A percentile compares a stretch with the other conserved stretches of the same genome.
Evolutionary conservation across 2,329 filamentous ascomycete species (phyloP).

Genomic region (Alternaria consortialis): DNA sequence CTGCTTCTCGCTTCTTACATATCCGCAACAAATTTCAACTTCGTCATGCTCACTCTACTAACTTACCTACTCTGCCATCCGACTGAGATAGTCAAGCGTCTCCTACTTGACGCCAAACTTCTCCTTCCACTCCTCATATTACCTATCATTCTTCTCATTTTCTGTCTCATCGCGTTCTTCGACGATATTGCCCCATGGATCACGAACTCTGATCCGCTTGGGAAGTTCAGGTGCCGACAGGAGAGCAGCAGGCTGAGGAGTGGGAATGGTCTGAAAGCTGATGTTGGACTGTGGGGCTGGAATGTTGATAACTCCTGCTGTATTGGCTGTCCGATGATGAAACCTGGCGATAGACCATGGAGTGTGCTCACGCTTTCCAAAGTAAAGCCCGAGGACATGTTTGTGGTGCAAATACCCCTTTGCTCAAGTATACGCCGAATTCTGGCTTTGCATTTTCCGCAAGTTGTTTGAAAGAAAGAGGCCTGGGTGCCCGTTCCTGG

Average conservation of each 20-base stretch:
- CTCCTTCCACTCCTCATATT: conserved; percentile 7
- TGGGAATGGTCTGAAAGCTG: not conserved
- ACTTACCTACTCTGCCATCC: not conserved
- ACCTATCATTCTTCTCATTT: conserved; percentile 2
- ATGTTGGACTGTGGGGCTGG: not conserved
- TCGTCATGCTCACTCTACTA: not conserved
- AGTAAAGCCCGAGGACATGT: not conserved
- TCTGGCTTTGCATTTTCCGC: not conserved
- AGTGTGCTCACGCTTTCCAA: not conserved
- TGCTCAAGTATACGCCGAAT: not conserved
- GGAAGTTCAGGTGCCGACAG: not conserved
- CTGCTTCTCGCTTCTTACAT: not conserved
- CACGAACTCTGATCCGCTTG: not conserved
- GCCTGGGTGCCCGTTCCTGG: not conserved
- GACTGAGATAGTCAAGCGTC: not conserved
- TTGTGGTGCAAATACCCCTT: not conserved
- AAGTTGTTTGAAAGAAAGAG: not conserved
- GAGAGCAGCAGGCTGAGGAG: not conserved
- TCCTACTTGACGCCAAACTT: not conserved
- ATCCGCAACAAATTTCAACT: not conserved
- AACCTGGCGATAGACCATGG: not conserved
- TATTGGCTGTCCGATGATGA: not conserved
- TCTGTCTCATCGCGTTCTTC: not conserved
- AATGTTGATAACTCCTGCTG: not conserved
- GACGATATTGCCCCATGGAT: not conserved